Evolutionary conservation across 1,139 yeast species (phyloP), one percentile per base, ranked within the genome.

Genomic region (Neolecta irregularis): DNA sequence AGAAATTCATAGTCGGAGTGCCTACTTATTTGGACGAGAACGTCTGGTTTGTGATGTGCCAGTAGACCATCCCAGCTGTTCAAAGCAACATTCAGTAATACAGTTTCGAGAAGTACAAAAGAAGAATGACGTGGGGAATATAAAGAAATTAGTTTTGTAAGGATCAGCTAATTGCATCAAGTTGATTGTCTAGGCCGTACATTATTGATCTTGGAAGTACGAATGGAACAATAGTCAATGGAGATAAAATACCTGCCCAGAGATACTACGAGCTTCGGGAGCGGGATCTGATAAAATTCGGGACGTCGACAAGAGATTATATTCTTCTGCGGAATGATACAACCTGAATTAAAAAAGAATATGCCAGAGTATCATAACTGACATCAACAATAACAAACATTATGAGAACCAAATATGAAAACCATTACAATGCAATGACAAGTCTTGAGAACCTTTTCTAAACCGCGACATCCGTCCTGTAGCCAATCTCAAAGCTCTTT

Each of bases 61-160:
- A 8, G 50, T 67, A 2, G 57, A 58, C 12, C 63, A 64, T 33
- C 57, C 56, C 15, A 52, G 64, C 1, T 62, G 67, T 29, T 66
- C 73, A 1, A 61, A 63, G 37, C 68, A 66, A 45, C 77, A 71
- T 44, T 72, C 74, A 6, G 76, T 61, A 1, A 53, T 72, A 7
- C 77, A 71, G 44, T 69, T 65, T 42, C 50, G 68, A 18, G 35
- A 38, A 11, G 47, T 46, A 13, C 29, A 36, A 12, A 44, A 37
- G 24, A 41, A 42, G 26, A 38, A 28, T 19, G 43, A 35, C 23
- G 33, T 26, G 5, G 46, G 45, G 5, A 42, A 41, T 42, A 25
- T 43, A 45, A 15, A 39, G 46, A 12, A 38, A 32, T 4, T 31
- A 4, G 31, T 44, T 17, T 32, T 24, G 35, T 31, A 17, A 6